Evolutionary conservation across 2,329 filamentous ascomycete genomes (phyloP).

Genomic region (Tolypocladium ophioglossoides): DNA sequence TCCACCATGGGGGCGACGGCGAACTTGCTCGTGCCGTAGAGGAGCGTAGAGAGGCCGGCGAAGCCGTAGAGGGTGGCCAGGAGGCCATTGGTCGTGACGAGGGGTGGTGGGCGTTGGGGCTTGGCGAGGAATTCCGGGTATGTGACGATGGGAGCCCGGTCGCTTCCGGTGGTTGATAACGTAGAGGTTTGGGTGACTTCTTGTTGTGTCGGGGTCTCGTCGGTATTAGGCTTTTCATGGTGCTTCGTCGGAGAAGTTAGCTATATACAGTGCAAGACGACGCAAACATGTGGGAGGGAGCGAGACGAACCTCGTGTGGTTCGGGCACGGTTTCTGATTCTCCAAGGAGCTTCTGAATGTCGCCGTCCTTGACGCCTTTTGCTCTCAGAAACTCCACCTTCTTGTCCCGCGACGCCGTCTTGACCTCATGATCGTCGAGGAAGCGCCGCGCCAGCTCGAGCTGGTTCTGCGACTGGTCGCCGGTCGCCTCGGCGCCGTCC

Average conservation of each 20-base stretch:
- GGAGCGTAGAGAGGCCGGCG: slow-evolving; percentile 44
- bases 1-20: slow-evolving; percentile 54
- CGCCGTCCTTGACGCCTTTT: slow-evolving; percentile 59
- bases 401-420: slow-evolving; percentile 55
- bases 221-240: neutral
- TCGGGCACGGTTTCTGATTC: slow-evolving; percentile 9
- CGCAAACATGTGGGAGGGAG: neutral
- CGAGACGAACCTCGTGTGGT: slow-evolving; percentile 9
- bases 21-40: slow-evolving; percentile 63
- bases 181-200: slow-evolving; percentile 7
- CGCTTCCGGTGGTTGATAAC: slow-evolving; percentile 21
- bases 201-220: slow-evolving; percentile 3
- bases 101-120: slow-evolving; percentile 42
- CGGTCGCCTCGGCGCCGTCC: slow-evolving; percentile 6
- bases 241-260: neutral
- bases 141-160: slow-evolving; percentile 52
- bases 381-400: slow-evolving; percentile 67
- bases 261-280: too few relatives aligned
- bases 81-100: slow-evolving; percentile 51
- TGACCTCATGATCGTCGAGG: slow-evolving; percentile 63
- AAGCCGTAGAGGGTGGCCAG: slow-evolving; percentile 49
- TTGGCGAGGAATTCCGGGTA: slow-evolving; percentile 60
- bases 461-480: slow-evolving; percentile 10
- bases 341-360: slow-evolving; percentile 57
- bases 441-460: slow-evolving; percentile 63